Percentiles rank a stretch among this genome's conserved stretches.
These are phyloP conservation scores for Lipomyces lipofer DNA, from an alignment of 805 yeast genomes.

Conservation along the genomic window DNA sequence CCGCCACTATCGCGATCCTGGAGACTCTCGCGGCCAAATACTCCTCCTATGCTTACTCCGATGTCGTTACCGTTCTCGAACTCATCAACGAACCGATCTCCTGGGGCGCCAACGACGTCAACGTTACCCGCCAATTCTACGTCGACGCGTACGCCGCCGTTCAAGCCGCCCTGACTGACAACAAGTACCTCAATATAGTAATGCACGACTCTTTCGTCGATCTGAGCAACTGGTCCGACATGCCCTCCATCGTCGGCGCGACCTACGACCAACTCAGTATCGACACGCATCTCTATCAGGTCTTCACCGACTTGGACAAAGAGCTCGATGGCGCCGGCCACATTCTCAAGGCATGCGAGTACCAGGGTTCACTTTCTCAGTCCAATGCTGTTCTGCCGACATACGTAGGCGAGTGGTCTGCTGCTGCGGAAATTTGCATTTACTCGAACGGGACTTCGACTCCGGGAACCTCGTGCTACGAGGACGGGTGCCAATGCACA, in stretches of 20 bases:
- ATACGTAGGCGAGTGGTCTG: constrained; percentile 82
- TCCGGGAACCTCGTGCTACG: constrained; percentile 84
- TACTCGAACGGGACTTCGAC: constrained; percentile 59
- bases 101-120: constrained; percentile 49
- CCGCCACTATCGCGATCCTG: constrained; percentile 58
- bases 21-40: constrained; percentile 59
- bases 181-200: constrained; percentile 53
- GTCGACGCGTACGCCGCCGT: constrained; percentile 62
- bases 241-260: constrained; percentile 38
- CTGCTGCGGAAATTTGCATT: constrained; percentile 49
- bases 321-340: constrained; percentile 23
- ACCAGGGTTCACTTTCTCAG: constrained; percentile 4
- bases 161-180: constrained; percentile 48
- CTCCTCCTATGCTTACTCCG: constrained; percentile 59
- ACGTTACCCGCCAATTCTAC: constrained; percentile 59
- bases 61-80: constrained; percentile 81
- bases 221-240: constrained; percentile 62
- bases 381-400: constrained; percentile 41
- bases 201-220: constrained; percentile 82
- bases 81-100: constrained; percentile 82
- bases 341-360: constrained; percentile 13
- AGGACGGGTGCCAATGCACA: constrained; percentile 55
- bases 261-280: constrained; percentile 65
- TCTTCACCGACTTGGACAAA: constrained; percentile 56
- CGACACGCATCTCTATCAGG: constrained; percentile 91